A percentile compares a stretch with the other conserved stretches of the same genome.
phyloP scores from a whole-genome alignment of 208 protist species.

The Leptomonas seymouri region DNA sequence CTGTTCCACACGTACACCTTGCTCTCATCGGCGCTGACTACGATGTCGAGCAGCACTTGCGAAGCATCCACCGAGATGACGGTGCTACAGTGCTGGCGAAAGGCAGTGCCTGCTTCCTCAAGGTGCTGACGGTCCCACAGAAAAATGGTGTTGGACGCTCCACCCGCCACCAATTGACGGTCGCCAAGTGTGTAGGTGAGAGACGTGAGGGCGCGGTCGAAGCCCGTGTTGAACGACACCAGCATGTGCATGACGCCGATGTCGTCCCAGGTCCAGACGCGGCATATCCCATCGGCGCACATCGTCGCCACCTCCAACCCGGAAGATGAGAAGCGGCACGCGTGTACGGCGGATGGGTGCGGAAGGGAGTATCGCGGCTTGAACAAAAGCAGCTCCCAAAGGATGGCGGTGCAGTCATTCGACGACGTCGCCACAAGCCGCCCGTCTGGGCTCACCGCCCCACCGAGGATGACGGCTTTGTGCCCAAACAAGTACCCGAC shows the following conservation, averaged over 20 bases:
- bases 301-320: constrained; percentile 28
- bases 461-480: constrained; percentile 31
- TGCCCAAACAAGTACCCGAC: constrained; percentile 31
- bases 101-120: background rate
- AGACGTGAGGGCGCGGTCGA: constrained; percentile 14
- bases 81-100: constrained; percentile 11
- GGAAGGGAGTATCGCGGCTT: constrained; percentile 37
- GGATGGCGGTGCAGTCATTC: constrained; percentile 27
- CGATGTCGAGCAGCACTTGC: constrained; percentile 5
- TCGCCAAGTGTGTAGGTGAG: constrained; percentile 17
- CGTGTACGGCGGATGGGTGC: constrained; percentile 28
- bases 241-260: constrained; percentile 8
- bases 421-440: constrained; percentile 36
- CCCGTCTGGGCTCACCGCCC: constrained; percentile 22
- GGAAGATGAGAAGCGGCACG: constrained; percentile 29
- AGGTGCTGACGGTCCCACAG: constrained; percentile 20
- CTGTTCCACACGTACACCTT: constrained; percentile 35
- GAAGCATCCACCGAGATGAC: constrained; percentile 18
- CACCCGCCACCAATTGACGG: constrained; percentile 11
- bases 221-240: constrained; percentile 22
- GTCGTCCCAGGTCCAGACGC: constrained; percentile 29
- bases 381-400: constrained; percentile 37
- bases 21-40: constrained; percentile 32
- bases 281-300: constrained; percentile 36
- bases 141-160: constrained; percentile 9